These are phyloP conservation scores for Penicillium brevicompactum DNA, from an alignment of 2,329 filamentous ascomycete species.

Conservation along the genomic window DNA sequence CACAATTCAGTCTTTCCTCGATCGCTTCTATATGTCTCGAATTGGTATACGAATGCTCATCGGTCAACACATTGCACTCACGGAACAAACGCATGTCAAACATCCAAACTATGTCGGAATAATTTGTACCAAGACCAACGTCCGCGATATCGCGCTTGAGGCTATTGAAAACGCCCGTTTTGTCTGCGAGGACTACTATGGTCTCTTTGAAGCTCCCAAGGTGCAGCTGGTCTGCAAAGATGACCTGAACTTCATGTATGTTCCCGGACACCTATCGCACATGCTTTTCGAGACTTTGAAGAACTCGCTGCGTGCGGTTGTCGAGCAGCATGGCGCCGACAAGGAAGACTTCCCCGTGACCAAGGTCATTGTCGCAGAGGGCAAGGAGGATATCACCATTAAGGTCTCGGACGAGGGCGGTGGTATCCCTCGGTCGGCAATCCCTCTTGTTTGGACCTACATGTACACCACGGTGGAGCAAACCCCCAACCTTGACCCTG, in stretches of 20 bases:
- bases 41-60: constrained; percentile 99
- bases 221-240: constrained; percentile 95
- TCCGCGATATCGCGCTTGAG: constrained; percentile 90
- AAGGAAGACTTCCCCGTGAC: constrained; percentile 96
- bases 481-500: constrained; percentile 90
- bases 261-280: constrained; percentile 96
- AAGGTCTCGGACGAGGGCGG: constrained; percentile 97
- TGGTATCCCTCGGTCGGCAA: constrained; percentile 87
- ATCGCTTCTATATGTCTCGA: constrained; percentile 99
- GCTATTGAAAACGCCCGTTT: constrained; percentile 99
- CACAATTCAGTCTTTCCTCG: constrained; percentile 95
- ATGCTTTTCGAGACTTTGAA: constrained; percentile 99
- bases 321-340: constrained; percentile 91
- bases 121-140: constrained; percentile 98
- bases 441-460: constrained; percentile 99
- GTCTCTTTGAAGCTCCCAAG: constrained; percentile 93
- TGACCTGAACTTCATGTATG: constrained; percentile 98
- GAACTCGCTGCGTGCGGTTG: constrained; percentile 94
- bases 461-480: constrained; percentile 99
- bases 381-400: constrained; percentile 98
- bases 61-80: constrained; percentile 95
- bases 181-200: constrained; percentile 98
- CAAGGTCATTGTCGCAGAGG: constrained; percentile 96
- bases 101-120: constrained; percentile 97
- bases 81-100: constrained; percentile 84